These are phyloP conservation scores for Malania oleifera DNA, from an alignment of 164 flowering plant genomes.

Conservation along the genomic window DNA sequence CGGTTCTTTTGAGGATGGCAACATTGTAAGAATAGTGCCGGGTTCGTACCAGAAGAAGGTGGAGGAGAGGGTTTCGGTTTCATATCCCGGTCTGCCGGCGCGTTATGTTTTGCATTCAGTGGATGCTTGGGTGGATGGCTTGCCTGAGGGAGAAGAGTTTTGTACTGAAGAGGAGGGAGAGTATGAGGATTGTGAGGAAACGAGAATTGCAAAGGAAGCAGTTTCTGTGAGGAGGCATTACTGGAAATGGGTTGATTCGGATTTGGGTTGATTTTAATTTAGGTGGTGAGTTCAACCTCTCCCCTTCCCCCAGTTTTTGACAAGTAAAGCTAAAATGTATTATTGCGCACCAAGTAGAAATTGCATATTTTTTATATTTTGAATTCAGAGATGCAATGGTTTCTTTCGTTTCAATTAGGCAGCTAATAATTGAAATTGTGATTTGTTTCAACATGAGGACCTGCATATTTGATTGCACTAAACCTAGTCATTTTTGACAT, in stretches of 20 bases:
- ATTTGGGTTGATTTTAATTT: constrained; percentile 19
- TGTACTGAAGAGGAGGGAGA: constrained; percentile 68
- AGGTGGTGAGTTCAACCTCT: constrained; percentile 9
- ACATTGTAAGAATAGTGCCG: constrained; percentile 42
- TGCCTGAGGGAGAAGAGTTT: constrained; percentile 79
- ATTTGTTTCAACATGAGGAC: too few relatives aligned
- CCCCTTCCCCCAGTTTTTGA: too few relatives aligned
- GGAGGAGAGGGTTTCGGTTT: constrained; percentile 73
- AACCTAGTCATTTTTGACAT: too few relatives aligned
- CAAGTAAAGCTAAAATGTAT: too few relatives aligned
- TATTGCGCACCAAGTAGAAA: too few relatives aligned
- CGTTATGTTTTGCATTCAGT: constrained; percentile 72
- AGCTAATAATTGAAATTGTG: too few relatives aligned
- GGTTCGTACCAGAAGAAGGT: constrained; percentile 57
- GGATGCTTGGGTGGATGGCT: constrained; percentile 70
- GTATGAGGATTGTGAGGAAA: constrained; percentile 34
- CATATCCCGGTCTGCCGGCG: constrained; percentile 95
- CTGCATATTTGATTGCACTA: too few relatives aligned
- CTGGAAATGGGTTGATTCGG: constrained; percentile 81
- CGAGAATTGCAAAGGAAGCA: constrained; percentile 38
- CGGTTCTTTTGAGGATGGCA: background rate
- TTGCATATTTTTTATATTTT: too few relatives aligned
- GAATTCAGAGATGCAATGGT: too few relatives aligned
- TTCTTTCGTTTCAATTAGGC: too few relatives aligned
- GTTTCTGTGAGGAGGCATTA: constrained; percentile 69